These are phyloP conservation scores for Benincasa hispida DNA, from an alignment of 306 rosid genomes.

Conservation along the genomic window DNA sequence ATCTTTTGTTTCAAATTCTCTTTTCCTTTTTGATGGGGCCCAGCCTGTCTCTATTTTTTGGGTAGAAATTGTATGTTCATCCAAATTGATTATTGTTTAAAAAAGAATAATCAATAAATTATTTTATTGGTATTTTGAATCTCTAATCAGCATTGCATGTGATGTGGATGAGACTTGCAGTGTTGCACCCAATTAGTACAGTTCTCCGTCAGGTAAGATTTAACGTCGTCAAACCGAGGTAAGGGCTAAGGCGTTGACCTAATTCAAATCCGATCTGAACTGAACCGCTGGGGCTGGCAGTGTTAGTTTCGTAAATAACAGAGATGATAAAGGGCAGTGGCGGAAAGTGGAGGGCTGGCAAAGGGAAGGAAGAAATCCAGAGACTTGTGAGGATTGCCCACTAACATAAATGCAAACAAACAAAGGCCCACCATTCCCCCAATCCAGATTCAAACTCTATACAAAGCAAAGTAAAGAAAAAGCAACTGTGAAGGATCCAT, in stretches of 20 bases:
- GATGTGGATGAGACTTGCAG: neutral
- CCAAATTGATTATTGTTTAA: too few relatives aligned
- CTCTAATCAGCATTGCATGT: neutral
- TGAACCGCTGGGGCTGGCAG: neutral
- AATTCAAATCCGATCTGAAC: neutral
- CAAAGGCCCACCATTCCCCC: neutral
- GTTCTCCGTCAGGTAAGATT: neutral
- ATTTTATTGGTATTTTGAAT: neutral
- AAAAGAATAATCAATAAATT: too few relatives aligned
- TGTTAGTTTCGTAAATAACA: neutral
- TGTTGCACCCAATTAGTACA: neutral
- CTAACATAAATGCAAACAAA: conserved; percentile 18
- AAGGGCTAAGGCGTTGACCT: neutral
- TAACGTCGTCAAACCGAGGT: neutral
- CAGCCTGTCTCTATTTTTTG: too few relatives aligned
- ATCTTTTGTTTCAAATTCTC: neutral
- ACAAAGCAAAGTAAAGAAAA: too few relatives aligned
- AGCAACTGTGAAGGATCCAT: too few relatives aligned
- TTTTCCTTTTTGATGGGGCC: neutral
- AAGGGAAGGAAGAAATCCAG: neutral
- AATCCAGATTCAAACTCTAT: neutral
- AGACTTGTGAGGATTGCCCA: conserved; percentile 23
- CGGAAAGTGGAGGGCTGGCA: neutral
- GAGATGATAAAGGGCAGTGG: neutral
- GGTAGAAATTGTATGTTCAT: neutral